These are phyloP conservation scores for Tilletia caries DNA, from an alignment of 1,284 basidiomycete genomes.

Conservation along the genomic window DNA sequence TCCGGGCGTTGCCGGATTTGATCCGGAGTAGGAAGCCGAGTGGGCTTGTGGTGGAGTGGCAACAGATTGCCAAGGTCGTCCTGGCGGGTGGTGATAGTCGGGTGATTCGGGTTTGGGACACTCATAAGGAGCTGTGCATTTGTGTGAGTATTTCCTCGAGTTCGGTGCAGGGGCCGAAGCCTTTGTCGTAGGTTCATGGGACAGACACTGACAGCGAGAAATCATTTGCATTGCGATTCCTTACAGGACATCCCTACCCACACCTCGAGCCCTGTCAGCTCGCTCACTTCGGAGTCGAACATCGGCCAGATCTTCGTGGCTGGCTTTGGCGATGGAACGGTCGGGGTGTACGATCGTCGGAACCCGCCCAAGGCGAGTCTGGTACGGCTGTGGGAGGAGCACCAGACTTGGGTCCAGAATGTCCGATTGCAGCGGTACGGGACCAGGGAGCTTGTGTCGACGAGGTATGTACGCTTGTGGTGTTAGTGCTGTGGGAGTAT, in stretches of 20 bases:
- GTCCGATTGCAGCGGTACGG: constrained; percentile 78
- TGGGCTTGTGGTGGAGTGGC: constrained; percentile 89
- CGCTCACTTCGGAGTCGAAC: constrained; percentile 74
- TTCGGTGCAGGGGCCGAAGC: too few relatives aligned
- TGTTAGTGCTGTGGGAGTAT: not conserved
- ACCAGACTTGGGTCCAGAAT: constrained; percentile 86
- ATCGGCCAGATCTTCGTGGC: constrained; percentile 78
- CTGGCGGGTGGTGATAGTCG: constrained; percentile 87
- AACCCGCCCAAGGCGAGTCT: constrained; percentile 79
- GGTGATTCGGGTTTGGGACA: constrained; percentile 90
- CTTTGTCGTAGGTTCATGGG: too few relatives aligned
- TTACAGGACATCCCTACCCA: constrained; percentile 78
- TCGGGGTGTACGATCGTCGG: constrained; percentile 88
- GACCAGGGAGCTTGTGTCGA: constrained; percentile 77
- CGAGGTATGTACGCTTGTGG: constrained; percentile 64
- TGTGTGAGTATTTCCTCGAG: constrained; percentile 62
- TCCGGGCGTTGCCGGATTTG: constrained; percentile 81
- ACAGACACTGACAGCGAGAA: too few relatives aligned
- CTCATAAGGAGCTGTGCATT: constrained; percentile 79
- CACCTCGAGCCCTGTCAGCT: constrained; percentile 82
- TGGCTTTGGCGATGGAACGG: constrained; percentile 86
- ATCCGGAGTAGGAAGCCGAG: constrained; percentile 68
- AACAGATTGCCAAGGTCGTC: constrained; percentile 78
- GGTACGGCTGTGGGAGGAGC: constrained; percentile 71
- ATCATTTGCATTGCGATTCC: constrained; percentile 13